Evolutionary conservation across 139 green algal species (phyloP).

Genomic region (Coelastrella sp.): DNA sequence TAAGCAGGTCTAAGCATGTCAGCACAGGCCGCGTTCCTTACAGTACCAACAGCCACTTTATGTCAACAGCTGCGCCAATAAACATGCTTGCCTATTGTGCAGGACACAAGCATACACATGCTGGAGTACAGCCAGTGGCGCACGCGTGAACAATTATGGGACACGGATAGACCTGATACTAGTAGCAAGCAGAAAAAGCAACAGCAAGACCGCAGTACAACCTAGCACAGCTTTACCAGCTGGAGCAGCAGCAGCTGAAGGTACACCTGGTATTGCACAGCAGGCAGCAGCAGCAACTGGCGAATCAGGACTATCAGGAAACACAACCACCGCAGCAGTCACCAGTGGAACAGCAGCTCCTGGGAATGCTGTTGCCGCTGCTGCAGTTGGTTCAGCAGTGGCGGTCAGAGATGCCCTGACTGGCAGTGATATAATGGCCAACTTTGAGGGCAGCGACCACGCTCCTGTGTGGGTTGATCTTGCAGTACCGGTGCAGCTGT

Average conservation of each 20-base stretch:
- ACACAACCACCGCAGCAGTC: background rate
- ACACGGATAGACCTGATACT: slow-evolving; percentile 86
- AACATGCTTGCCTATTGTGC: background rate
- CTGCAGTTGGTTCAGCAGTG: background rate
- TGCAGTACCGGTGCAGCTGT: slow-evolving; percentile 27
- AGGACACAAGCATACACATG: slow-evolving; percentile 79
- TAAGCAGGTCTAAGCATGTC: too few species aligned
- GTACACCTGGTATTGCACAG: background rate
- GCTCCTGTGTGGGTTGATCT: slow-evolving; percentile 73
- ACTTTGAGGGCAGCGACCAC: slow-evolving; percentile 82
- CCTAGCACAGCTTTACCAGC: background rate
- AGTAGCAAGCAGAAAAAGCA: slow-evolving; percentile 23
- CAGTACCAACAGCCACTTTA: too few species aligned
- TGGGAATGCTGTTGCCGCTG: too few species aligned
- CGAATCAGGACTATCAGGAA: background rate
- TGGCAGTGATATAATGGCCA: slow-evolving; percentile 65
- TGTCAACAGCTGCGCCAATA: too few species aligned
- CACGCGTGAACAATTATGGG: slow-evolving; percentile 86
- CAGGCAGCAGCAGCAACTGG: background rate
- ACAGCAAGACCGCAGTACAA: slow-evolving; percentile 20
- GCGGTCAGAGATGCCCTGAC: background rate
- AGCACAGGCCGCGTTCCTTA: too few species aligned
- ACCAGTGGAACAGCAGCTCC: too few species aligned
- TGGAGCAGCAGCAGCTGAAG: slow-evolving; percentile 2
- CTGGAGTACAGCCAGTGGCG: slow-evolving; percentile 76